Percentiles rank a stretch among this genome's conserved stretches.
phyloP scores from a whole-genome alignment of 2,329 filamentous ascomycete species.

The Didymella exigua region DNA sequence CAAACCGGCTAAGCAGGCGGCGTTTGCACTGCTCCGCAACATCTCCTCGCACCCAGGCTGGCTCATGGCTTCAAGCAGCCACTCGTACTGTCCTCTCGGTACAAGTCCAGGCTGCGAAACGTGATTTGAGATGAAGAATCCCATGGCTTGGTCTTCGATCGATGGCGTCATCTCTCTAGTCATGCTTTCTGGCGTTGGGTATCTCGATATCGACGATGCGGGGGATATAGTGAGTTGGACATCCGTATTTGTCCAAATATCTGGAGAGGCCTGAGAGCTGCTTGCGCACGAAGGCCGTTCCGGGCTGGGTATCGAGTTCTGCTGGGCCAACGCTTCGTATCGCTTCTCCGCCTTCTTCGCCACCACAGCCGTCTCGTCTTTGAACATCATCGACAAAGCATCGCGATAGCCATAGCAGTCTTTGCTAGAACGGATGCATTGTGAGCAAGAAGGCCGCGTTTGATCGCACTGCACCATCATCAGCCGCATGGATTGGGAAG shows the following conservation, averaged over 20 bases:
- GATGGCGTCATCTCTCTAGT: slow-evolving; percentile 24
- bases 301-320: not conserved
- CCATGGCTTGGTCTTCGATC: slow-evolving; percentile 37
- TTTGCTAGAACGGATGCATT: slow-evolving; percentile 37
- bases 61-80: slow-evolving; percentile 29
- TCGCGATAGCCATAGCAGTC: slow-evolving; percentile 43
- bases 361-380: slow-evolving; percentile 36
- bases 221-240: not conserved
- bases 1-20: slow-evolving; percentile 33
- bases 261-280: not conserved
- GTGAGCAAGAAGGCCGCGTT: slow-evolving; percentile 40
- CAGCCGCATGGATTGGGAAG: not conserved
- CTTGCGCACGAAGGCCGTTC: not conserved
- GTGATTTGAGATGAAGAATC: slow-evolving; percentile 41
- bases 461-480: slow-evolving; percentile 36
- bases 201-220: slow-evolving; percentile 3
- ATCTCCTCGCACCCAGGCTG: slow-evolving; percentile 24
- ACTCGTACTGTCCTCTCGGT: slow-evolving; percentile 38
- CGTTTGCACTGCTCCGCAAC: slow-evolving; percentile 30
- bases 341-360: slow-evolving; percentile 31
- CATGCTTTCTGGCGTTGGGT: slow-evolving; percentile 22
- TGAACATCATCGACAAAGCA: slow-evolving; percentile 39
- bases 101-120: slow-evolving; percentile 30
- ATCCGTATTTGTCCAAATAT: not conserved
- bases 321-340: slow-evolving; percentile 32